Conservation (phyloP, 2,329 filamentous ascomycete species). For the Aaosphaeria arxii region DNA sequence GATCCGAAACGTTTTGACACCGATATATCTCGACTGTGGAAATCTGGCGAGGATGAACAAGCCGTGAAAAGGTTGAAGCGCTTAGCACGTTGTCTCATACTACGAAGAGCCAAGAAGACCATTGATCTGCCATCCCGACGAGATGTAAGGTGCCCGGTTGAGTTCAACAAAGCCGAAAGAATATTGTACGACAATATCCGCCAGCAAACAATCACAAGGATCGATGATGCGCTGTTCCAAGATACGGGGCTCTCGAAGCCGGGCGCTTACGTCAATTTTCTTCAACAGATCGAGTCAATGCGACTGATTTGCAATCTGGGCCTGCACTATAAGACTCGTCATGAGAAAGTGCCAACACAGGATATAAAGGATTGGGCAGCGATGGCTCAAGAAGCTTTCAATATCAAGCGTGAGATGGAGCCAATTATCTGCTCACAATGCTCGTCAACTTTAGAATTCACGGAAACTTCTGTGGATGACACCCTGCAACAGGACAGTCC, state of each 20-base stretch:
- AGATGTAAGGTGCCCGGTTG: conserved; percentile 34
- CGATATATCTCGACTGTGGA: conserved; percentile 42
- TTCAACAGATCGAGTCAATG: conserved; percentile 47
- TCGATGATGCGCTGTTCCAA: conserved; percentile 30
- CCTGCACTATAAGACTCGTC: conserved; percentile 30
- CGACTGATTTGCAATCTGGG: conserved; percentile 50
- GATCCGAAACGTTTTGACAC: conserved; percentile 38
- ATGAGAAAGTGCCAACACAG: conserved; percentile 2
- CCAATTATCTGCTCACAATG: conserved; percentile 12
- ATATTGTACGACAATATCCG: conserved; percentile 31
- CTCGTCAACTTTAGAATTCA: conserved; percentile 4
- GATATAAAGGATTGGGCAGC: conserved; percentile 4
- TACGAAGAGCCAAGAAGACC: conserved; percentile 40
- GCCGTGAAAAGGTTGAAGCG: conserved; percentile 41
- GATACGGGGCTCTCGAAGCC: conserved; percentile 7
- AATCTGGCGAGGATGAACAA: conserved; percentile 33
- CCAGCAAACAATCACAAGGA: conserved; percentile 6
- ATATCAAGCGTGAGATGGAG: conserved; percentile 9
- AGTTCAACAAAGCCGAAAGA: conserved; percentile 38
- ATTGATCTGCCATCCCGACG: conserved; percentile 38
- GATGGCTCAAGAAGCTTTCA: conserved; percentile 11
- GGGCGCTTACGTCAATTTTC: conserved; percentile 38
- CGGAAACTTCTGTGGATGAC: conserved; percentile 3
- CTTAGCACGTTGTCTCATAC: conserved; percentile 37
- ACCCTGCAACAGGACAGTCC: conserved; percentile 1